Evolutionary conservation across 106 monocot genomes (phyloP).

Genomic region (Xerophyta viscosa): DNA sequence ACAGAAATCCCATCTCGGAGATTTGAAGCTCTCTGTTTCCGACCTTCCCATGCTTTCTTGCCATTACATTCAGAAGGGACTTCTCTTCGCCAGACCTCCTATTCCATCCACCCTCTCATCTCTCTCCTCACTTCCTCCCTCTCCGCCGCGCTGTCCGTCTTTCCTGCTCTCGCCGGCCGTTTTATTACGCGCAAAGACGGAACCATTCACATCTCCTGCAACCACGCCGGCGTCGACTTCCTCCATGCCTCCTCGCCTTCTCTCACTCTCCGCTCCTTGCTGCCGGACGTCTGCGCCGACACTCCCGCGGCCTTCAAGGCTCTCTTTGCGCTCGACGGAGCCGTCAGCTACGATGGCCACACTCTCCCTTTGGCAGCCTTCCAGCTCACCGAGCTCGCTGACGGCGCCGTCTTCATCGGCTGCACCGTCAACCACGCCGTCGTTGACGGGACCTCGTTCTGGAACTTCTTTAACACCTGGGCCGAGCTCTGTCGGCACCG

Average conservation of each 20-base stretch:
- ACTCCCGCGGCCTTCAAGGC: constrained; percentile 39
- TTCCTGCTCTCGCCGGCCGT: constrained; percentile 72
- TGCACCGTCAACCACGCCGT: constrained; percentile 77
- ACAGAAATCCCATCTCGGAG: constrained; percentile 15
- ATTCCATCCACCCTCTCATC: constrained; percentile 13
- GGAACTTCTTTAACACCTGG: constrained; percentile 93
- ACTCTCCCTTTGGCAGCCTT: constrained; percentile 63
- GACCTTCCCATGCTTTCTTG: constrained; percentile 92
- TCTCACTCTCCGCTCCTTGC: constrained; percentile 29
- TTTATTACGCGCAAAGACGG: constrained; percentile 45
- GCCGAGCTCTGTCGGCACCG: constrained; percentile 57
- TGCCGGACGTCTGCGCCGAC: constrained; percentile 28
- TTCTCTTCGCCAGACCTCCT: constrained; percentile 50
- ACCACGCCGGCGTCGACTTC: constrained; percentile 66
- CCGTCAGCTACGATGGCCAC: constrained; percentile 72
- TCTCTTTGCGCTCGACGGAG: constrained; percentile 56
- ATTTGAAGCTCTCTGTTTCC: constrained; percentile 70
- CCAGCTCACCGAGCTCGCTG: constrained; percentile 75
- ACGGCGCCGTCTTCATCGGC: constrained; percentile 68
- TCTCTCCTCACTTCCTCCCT: constrained; percentile 52
- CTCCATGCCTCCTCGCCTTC: constrained; percentile 37
- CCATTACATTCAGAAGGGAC: constrained; percentile 95
- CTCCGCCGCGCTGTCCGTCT: constrained; percentile 50
- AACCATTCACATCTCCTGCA: constrained; percentile 45
- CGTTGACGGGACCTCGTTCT: constrained; percentile 87